Percentiles rank a stretch among this genome's conserved stretches.
Conservation (phyloP, 1,139 yeast genomes). For the Barnettozyma hawaiiensis region DNA sequence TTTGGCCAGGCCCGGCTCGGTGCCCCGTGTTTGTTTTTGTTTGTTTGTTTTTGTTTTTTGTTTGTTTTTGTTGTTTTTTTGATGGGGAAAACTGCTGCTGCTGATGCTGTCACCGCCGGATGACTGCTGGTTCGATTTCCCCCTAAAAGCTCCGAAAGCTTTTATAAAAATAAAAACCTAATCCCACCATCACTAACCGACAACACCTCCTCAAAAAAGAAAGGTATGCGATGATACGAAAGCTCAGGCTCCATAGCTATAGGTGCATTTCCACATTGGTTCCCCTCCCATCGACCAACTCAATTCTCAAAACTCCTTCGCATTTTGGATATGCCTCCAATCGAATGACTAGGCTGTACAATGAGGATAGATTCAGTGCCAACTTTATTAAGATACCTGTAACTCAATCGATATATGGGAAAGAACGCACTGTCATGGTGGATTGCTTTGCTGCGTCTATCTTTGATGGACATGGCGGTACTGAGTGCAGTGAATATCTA, state of each 20-base stretch:
- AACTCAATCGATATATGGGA: slow-evolving; percentile 30
- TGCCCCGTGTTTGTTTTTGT: too few relatives aligned
- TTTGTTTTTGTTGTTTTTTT: too few relatives aligned
- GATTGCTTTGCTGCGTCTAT: slow-evolving; percentile 34
- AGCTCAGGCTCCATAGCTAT: slow-evolving; percentile 5
- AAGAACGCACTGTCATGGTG: slow-evolving; percentile 15
- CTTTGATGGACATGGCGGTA: slow-evolving; percentile 95
- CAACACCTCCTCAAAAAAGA: too few relatives aligned
- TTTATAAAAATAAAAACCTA: not conserved
- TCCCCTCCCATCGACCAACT: slow-evolving; percentile 13
- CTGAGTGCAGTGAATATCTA: slow-evolving; percentile 61
- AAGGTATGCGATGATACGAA: slow-evolving; percentile 6
- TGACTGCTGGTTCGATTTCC: too few relatives aligned
- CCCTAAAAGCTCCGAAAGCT: not conserved
- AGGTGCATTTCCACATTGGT: slow-evolving; percentile 20
- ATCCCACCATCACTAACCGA: not conserved
- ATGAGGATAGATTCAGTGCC: slow-evolving; percentile 67
- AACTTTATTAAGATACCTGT: slow-evolving; percentile 32
- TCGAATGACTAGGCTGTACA: slow-evolving; percentile 68
- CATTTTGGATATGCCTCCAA: slow-evolving; percentile 78
- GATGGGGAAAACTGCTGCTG: too few relatives aligned
- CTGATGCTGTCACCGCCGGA: too few relatives aligned
- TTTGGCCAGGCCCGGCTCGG: too few relatives aligned
- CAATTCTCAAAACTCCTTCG: slow-evolving; percentile 58
- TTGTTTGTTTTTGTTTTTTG: too few relatives aligned